These are phyloP conservation scores for Fonsecaea multimorphosa DNA, from an alignment of 2,329 filamentous ascomycete species.

Conservation along the genomic window DNA sequence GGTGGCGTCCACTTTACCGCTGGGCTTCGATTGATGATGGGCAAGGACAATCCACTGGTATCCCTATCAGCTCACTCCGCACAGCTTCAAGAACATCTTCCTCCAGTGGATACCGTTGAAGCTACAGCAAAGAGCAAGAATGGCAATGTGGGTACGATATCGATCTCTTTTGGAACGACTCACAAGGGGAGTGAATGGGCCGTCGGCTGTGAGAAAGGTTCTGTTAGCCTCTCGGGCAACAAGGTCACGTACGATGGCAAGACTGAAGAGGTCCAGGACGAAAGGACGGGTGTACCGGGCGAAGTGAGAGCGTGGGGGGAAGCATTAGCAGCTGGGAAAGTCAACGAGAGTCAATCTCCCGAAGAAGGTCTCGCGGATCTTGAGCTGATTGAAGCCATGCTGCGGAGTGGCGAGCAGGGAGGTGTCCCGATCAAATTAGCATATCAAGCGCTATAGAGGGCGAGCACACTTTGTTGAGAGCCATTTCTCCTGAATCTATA, in stretches of 20 bases:
- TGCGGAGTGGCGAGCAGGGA: constrained; percentile 46
- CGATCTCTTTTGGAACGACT: constrained; percentile 60
- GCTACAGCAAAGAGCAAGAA: constrained; percentile 56
- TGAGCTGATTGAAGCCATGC: constrained; percentile 40
- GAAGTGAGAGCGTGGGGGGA: constrained; percentile 62
- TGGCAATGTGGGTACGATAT: constrained; percentile 58
- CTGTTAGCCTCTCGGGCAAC: constrained; percentile 53
- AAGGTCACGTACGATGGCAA: constrained; percentile 47
- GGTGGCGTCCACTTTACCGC: constrained; percentile 64
- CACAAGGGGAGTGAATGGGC: constrained; percentile 57
- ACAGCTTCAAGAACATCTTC: constrained; percentile 58
- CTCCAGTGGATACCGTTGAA: constrained; percentile 64
- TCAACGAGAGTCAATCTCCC: constrained; percentile 54
- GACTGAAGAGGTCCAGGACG: constrained; percentile 52
- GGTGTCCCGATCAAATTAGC: constrained; percentile 36
- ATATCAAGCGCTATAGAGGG: constrained; percentile 34
- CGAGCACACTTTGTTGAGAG: neutral
- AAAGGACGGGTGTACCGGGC: constrained; percentile 58
- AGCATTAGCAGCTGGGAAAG: constrained; percentile 51
- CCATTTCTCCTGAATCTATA: neutral
- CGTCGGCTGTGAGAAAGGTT: constrained; percentile 59
- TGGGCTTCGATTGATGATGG: constrained; percentile 57
- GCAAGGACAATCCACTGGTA: constrained; percentile 50
- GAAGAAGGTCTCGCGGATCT: constrained; percentile 50
- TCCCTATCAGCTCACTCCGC: constrained; percentile 57